Percentiles rank a stretch among this genome's conserved stretches.
Evolutionary conservation across 73 alveolate genomes (phyloP).

Genomic region (Tetrahymena elliotti): DNA sequence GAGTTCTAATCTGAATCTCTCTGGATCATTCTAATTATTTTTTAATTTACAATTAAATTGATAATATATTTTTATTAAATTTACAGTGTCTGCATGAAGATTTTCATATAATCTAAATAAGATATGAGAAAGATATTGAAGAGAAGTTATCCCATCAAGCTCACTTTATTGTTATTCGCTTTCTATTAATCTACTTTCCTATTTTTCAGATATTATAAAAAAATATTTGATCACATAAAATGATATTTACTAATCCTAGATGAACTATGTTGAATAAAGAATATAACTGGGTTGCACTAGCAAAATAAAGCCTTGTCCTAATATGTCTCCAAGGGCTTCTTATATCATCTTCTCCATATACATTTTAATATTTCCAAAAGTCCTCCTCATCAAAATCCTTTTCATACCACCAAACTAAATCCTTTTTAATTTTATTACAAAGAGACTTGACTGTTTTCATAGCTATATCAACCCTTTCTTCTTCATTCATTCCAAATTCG

Average conservation of each 20-base stretch:
- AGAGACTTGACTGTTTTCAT: constrained; percentile 54
- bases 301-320: constrained; percentile 82
- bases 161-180: constrained; percentile 7
- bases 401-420: constrained; percentile 71
- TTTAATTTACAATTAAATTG: background rate
- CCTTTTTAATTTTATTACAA: constrained; percentile 74
- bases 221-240: background rate
- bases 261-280: constrained; percentile 62
- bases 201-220: background rate
- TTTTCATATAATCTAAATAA: constrained; percentile 38
- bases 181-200: constrained; percentile 12
- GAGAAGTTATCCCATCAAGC: constrained; percentile 16
- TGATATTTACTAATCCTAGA: constrained; percentile 46
- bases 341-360: constrained; percentile 68
- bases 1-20: constrained; percentile 39
- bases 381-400: constrained; percentile 50
- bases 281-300: constrained; percentile 85
- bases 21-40: constrained; percentile 13
- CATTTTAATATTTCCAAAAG: constrained; percentile 59
- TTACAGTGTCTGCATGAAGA: constrained; percentile 11
- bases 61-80: background rate
- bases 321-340: constrained; percentile 86
- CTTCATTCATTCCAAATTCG: constrained; percentile 81
- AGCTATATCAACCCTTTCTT: constrained; percentile 69
- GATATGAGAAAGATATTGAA: constrained; percentile 30